Percentiles rank a stretch among this genome's conserved stretches.
phyloP scores from a whole-genome alignment of 208 protist genomes.

The Trypanosoma lewisi region DNA sequence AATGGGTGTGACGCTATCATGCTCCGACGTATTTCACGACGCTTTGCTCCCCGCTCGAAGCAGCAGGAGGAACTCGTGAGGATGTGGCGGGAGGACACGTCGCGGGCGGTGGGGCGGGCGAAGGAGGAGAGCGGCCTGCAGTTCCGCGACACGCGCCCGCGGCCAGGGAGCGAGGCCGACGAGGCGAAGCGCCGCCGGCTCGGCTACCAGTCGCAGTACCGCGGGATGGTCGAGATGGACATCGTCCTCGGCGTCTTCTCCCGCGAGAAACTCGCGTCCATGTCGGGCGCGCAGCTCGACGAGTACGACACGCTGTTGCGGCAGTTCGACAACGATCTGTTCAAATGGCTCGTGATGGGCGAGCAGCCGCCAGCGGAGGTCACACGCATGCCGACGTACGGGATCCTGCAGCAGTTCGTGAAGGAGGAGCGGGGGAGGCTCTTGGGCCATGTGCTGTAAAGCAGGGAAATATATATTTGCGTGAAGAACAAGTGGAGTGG shows the following conservation, averaged over 20 bases:
- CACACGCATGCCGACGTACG: slow-evolving; percentile 39
- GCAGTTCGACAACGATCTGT: slow-evolving; percentile 86
- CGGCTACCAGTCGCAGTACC: slow-evolving; percentile 80
- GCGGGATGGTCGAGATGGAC: slow-evolving; percentile 91
- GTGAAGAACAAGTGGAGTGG: too few species aligned
- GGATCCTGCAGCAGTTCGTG: slow-evolving; percentile 57
- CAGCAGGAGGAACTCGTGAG: slow-evolving; percentile 30
- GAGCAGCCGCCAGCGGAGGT: slow-evolving; percentile 50
- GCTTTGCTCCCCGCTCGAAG: slow-evolving; percentile 14
- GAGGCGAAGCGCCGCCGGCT: slow-evolving; percentile 75
- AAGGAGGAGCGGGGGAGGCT: slow-evolving; percentile 50
- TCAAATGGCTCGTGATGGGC: slow-evolving; percentile 81
- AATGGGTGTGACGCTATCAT: neutral
- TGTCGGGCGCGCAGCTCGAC: slow-evolving; percentile 49
- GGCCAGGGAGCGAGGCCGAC: slow-evolving; percentile 45
- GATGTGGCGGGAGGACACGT: slow-evolving; percentile 24
- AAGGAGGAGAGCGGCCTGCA: slow-evolving; percentile 35
- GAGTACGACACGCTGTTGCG: slow-evolving; percentile 85
- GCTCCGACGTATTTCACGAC: slow-evolving; percentile 12
- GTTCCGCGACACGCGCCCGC: slow-evolving; percentile 68
- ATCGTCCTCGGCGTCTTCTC: slow-evolving; percentile 85
- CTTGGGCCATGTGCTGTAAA: slow-evolving; percentile 31
- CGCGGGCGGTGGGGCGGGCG: slow-evolving; percentile 27
- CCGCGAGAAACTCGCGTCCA: slow-evolving; percentile 41
- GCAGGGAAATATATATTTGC: too few species aligned